These are phyloP conservation scores for Venturia oleaginea DNA, from an alignment of 2,329 filamentous ascomycete species.

Conservation along the genomic window DNA sequence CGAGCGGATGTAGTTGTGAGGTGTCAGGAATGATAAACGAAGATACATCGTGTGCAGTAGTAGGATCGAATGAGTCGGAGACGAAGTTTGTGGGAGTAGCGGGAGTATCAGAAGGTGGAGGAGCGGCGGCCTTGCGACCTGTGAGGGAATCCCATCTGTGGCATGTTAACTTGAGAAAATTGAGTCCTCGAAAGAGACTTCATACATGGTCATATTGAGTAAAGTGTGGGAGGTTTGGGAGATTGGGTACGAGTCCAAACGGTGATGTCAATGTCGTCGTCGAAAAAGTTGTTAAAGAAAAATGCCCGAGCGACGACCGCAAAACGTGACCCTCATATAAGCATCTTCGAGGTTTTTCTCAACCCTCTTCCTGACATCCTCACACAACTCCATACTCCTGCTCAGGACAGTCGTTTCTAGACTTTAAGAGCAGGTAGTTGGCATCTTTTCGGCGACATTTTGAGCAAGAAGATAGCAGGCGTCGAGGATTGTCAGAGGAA, in stretches of 20 bases:
- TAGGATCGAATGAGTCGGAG: conserved; percentile 58
- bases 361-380: not conserved
- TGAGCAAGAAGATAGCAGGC: too few relatives aligned
- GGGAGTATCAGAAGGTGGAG: conserved; percentile 39
- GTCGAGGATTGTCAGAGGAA: too few relatives aligned
- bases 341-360: not conserved
- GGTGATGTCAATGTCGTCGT: not conserved
- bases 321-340: not conserved
- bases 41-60: conserved; percentile 66
- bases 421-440: too few relatives aligned
- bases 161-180: not conserved
- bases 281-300: not conserved
- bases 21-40: conserved; percentile 89
- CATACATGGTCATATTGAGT: conserved; percentile 5
- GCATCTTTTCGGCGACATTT: too few relatives aligned
- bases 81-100: conserved; percentile 37
- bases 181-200: not conserved
- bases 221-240: not conserved
- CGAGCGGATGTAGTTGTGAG: conserved; percentile 81
- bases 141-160: conserved; percentile 48
- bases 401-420: too few relatives aligned
- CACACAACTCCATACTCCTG: too few relatives aligned
- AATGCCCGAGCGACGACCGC: not conserved
- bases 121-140: conserved; percentile 46
- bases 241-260: not conserved